Evolutionary conservation across 441 rosid species (phyloP).

Genomic region (Breynia disticha): DNA sequence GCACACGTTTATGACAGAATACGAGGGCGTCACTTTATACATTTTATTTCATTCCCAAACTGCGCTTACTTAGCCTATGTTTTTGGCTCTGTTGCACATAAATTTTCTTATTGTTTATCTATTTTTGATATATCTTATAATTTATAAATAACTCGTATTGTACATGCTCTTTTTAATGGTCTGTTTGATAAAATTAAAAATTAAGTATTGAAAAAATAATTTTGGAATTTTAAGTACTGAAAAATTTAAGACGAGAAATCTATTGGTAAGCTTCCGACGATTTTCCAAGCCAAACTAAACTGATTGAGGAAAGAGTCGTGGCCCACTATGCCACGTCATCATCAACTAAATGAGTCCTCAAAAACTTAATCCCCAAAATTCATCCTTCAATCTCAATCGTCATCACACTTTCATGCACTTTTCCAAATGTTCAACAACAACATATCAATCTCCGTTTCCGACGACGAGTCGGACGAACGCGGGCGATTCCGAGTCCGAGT

Average conservation of each 20-base stretch:
- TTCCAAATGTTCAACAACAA: constrained; percentile 39
- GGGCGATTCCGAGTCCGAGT: constrained; percentile 58
- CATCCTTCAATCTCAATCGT: too few relatives aligned
- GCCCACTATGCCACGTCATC: too few relatives aligned
- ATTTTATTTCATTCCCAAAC: too few relatives aligned
- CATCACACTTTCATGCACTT: constrained; percentile 11
- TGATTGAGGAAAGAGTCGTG: too few relatives aligned
- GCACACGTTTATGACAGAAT: neutral
- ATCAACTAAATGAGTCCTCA: too few relatives aligned
- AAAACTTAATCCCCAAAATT: too few relatives aligned
- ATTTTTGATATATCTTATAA: neutral
- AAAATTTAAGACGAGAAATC: too few relatives aligned
- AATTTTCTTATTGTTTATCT: neutral
- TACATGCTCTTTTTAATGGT: neutral
- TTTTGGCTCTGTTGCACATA: neutral
- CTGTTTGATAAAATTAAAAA: too few relatives aligned
- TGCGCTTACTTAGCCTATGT: neutral
- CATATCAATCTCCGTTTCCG: constrained; percentile 61
- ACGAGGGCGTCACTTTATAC: neutral
- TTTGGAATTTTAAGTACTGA: too few relatives aligned
- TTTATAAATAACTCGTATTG: neutral
- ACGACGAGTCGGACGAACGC: constrained; percentile 65
- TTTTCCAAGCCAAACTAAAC: too few relatives aligned
- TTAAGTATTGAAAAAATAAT: too few relatives aligned
- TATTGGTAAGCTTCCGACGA: too few relatives aligned